Conservation (phyloP, 2,329 filamentous ascomycete genomes). For the Zasmidium cellare region DNA sequence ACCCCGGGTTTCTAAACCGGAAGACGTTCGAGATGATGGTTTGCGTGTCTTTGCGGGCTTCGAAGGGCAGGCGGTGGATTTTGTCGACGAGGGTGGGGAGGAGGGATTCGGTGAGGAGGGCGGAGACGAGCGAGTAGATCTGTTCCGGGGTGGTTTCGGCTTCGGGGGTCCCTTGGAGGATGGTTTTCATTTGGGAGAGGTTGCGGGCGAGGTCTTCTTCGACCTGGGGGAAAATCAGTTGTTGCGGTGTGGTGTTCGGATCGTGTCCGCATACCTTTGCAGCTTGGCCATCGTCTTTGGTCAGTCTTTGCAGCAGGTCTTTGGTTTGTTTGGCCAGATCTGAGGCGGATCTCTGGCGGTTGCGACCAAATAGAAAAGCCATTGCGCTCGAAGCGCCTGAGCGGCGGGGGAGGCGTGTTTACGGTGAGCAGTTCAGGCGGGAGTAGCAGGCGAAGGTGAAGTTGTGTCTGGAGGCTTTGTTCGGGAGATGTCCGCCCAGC, state of each 20-base stretch:
- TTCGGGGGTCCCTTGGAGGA: conserved; percentile 92
- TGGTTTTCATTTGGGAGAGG: conserved; percentile 85
- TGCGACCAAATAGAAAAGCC: conserved; percentile 69
- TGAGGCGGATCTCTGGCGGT: conserved; percentile 60
- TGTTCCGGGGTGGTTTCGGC: conserved; percentile 83
- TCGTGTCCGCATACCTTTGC: conserved; percentile 38
- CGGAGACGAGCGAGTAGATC: conserved; percentile 79
- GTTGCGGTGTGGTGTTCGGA: not conserved
- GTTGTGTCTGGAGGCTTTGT: not conserved
- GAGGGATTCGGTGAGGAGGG: conserved; percentile 85
- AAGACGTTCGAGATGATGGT: conserved; percentile 95
- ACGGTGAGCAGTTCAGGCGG: not conserved
- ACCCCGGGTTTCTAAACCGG: conserved; percentile 73
- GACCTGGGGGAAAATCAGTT: conserved; percentile 53
- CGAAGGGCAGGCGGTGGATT: conserved; percentile 86
- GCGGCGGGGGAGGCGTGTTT: not conserved
- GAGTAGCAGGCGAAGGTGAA: not conserved
- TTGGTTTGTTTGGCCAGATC: conserved; percentile 65
- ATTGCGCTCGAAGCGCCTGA: conserved; percentile 44
- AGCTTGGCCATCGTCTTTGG: conserved; percentile 51
- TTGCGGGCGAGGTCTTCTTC: conserved; percentile 84
- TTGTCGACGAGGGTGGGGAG: conserved; percentile 79
- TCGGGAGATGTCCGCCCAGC: not conserved
- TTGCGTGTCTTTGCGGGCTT: conserved; percentile 92
- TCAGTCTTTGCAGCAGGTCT: conserved; percentile 61